Conservation (phyloP, 352 stramenopile genomes). For the Globisporangium rhizosaccharum region DNA sequence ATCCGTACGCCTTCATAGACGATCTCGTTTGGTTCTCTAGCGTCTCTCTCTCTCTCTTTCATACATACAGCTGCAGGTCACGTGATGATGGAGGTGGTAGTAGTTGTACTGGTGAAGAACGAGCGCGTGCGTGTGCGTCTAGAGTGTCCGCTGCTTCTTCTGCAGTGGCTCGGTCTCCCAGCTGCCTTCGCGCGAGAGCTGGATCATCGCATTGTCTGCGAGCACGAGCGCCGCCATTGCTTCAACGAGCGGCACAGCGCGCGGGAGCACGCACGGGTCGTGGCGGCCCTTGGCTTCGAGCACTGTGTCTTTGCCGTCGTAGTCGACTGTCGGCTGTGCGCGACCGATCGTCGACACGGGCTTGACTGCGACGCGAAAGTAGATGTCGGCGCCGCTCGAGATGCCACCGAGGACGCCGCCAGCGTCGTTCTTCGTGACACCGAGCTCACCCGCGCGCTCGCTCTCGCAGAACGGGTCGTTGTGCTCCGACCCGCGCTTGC, state of each 20-base stretch:
- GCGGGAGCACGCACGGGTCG: slow-evolving; percentile 97
- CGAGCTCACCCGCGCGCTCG: slow-evolving; percentile 46
- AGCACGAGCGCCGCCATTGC: slow-evolving; percentile 97
- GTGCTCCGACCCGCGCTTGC: slow-evolving; percentile 95
- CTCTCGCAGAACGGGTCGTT: slow-evolving; percentile 96
- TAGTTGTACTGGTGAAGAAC: too few relatives aligned
- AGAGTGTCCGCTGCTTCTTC: slow-evolving; percentile 63
- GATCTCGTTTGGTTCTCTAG: too few relatives aligned
- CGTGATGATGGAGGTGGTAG: too few relatives aligned
- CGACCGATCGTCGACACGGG: slow-evolving; percentile 98
- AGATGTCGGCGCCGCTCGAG: slow-evolving; percentile 97
- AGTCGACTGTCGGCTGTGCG: slow-evolving; percentile 91
- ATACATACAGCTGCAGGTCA: not conserved
- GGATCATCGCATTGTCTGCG: slow-evolving; percentile 94
- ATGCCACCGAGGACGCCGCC: slow-evolving; percentile 98
- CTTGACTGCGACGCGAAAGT: slow-evolving; percentile 99
- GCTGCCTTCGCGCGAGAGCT: slow-evolving; percentile 86
- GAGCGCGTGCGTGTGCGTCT: not conserved
- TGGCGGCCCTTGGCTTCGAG: slow-evolving; percentile 97
- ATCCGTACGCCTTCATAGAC: too few relatives aligned
- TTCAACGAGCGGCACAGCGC: slow-evolving; percentile 97
- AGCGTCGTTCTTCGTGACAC: slow-evolving; percentile 83
- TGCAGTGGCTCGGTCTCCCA: slow-evolving; percentile 38
- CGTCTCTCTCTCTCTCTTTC: not conserved
- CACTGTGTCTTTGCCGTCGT: slow-evolving; percentile 94